Percentiles rank a stretch among this genome's conserved stretches.
phyloP scores from a whole-genome alignment of 441 rosid species.

The Sinapis alba region DNA sequence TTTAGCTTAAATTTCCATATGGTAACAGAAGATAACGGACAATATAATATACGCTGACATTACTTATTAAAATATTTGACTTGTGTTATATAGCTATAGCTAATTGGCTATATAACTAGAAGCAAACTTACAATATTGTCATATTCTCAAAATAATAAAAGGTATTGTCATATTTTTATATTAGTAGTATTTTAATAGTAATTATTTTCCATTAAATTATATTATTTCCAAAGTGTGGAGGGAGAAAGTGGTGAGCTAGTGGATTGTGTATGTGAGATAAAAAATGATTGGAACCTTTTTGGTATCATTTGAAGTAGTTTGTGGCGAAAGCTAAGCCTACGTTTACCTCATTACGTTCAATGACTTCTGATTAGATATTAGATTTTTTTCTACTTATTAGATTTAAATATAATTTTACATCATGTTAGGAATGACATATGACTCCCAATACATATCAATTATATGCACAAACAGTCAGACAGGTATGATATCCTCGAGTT shows the following conservation, averaged over 20 bases:
- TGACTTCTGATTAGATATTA: conserved; percentile 43
- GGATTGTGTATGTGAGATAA: conserved; percentile 32
- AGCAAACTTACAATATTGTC: conserved; percentile 22
- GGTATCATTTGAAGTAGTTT: conserved; percentile 48
- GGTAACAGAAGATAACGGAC: conserved; percentile 15
- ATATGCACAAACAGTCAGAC: neutral
- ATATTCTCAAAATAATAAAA: neutral
- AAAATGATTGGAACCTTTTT: conserved; percentile 55
- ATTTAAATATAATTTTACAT: neutral
- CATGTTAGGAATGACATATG: neutral
- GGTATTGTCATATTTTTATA: neutral
- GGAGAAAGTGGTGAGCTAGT: conserved; percentile 31
- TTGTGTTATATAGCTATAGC: conserved; percentile 2
- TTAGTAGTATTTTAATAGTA: neutral
- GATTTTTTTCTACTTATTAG: conserved; percentile 4
- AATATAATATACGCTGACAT: conserved; percentile 17
- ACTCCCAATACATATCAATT: neutral
- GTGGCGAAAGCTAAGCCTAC: conserved; percentile 58
- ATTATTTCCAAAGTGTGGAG: conserved; percentile 4
- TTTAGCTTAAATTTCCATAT: neutral
- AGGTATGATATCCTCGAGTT: neutral
- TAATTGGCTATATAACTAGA: conserved; percentile 13
- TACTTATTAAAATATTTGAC: neutral
- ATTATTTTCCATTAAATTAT: neutral
- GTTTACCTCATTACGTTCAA: conserved; percentile 58